A percentile compares a stretch with the other conserved stretches of the same genome.
These are phyloP conservation scores for Malassezia sp. DNA, from an alignment of 1,284 basidiomycete genomes.

Conservation along the genomic window DNA sequence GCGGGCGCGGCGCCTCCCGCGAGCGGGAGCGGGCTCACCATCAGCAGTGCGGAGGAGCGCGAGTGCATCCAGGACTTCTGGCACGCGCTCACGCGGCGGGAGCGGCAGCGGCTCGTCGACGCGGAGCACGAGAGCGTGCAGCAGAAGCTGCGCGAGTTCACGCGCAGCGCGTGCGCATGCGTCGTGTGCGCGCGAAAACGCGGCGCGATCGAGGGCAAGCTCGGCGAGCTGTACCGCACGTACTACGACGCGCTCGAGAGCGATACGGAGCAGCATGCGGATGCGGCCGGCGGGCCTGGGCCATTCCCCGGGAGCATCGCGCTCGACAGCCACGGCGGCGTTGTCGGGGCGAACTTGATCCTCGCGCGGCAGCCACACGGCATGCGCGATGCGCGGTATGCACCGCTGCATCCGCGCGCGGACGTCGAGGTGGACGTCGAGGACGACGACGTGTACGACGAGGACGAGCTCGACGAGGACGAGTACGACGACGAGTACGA, in stretches of 20 bases:
- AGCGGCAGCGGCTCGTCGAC: slow-evolving; percentile 78
- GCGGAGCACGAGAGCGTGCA: slow-evolving; percentile 94
- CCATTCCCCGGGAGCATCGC: slow-evolving; percentile 97
- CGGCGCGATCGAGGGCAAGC: slow-evolving; percentile 94
- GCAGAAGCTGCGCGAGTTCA: slow-evolving; percentile 97
- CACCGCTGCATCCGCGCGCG: slow-evolving; percentile 7
- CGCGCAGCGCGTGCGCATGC: slow-evolving; percentile 87
- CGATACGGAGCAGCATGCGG: slow-evolving; percentile 86
- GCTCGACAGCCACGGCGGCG: slow-evolving; percentile 70
- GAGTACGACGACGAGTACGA: slow-evolving; percentile 53
- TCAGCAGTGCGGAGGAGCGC: slow-evolving; percentile 75
- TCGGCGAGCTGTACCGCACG: slow-evolving; percentile 97
- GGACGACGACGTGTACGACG: slow-evolving; percentile 19
- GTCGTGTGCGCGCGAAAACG: slow-evolving; percentile 94
- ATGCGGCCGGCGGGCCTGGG: slow-evolving; percentile 78
- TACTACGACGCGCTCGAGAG: slow-evolving; percentile 99
- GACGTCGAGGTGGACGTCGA: slow-evolving; percentile 4
- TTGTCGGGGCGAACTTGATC: slow-evolving; percentile 59
- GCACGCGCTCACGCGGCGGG: slow-evolving; percentile 75
- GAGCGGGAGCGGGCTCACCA: slow-evolving; percentile 61
- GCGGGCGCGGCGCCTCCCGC: slow-evolving; percentile 16
- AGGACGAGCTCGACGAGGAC: slow-evolving; percentile 38
- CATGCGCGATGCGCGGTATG: too few species aligned
- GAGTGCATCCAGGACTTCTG: slow-evolving; percentile 96
- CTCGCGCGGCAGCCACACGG: slow-evolving; percentile 16